Evolutionary conservation across 2,329 filamentous ascomycete species (phyloP).

Genomic region (Talaromyces pinophilus): DNA sequence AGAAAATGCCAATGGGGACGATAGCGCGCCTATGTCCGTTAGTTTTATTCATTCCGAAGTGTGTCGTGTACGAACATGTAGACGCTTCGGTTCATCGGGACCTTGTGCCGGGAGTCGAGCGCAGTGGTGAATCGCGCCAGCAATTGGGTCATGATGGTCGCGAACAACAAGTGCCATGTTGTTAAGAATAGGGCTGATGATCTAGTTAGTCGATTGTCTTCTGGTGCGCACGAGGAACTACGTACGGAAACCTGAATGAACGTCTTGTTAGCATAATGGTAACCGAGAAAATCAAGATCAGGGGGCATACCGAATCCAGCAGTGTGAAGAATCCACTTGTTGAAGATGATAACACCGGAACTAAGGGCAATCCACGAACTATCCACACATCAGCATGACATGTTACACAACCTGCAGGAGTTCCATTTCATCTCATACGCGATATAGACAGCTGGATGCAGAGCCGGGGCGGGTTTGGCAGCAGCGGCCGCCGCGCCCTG

Average conservation of each 20-base stretch:
- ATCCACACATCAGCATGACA: constrained; percentile 8
- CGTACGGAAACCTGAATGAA: constrained; percentile 10
- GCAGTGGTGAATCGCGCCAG: constrained; percentile 85
- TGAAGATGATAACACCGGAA: constrained; percentile 95
- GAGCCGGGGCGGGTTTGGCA: constrained; percentile 41
- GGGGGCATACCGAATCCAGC: constrained; percentile 71
- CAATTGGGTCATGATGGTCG: constrained; percentile 90
- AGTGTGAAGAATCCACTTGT: constrained; percentile 95
- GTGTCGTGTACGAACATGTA: constrained; percentile 58
- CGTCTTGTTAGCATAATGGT: background rate
- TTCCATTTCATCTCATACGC: constrained; percentile 47
- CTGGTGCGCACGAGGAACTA: background rate
- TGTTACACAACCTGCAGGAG: background rate
- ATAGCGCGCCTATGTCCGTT: constrained; percentile 66
- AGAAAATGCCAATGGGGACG: constrained; percentile 91
- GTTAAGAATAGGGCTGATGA: constrained; percentile 66
- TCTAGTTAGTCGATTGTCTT: background rate
- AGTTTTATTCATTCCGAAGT: background rate
- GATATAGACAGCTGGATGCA: constrained; percentile 87
- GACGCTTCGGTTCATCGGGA: constrained; percentile 93
- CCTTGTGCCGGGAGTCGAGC: constrained; percentile 90
- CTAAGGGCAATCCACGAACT: constrained; percentile 92
- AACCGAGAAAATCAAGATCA: constrained; percentile 26
- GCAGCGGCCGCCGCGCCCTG: constrained; percentile 15
- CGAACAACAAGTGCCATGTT: constrained; percentile 92